Conservation (phyloP, 306 rosid species). For the Rosa rugosa region DNA sequence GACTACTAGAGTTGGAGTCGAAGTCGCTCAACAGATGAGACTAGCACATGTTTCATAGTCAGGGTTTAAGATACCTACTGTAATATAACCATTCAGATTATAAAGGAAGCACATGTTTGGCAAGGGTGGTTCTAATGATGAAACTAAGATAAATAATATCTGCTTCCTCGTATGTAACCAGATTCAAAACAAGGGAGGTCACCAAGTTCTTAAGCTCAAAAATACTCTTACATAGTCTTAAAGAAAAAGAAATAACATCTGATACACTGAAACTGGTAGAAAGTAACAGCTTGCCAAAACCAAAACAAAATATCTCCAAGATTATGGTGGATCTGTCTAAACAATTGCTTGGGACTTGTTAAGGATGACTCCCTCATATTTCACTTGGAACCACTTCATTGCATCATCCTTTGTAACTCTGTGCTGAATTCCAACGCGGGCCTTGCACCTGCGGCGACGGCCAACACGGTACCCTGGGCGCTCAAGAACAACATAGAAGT, state of each 20-base stretch:
- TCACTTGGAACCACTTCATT: constrained; percentile 72
- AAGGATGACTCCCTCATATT: constrained; percentile 64
- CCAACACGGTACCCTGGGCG: constrained; percentile 64
- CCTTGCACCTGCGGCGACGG: constrained; percentile 55
- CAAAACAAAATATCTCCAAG: constrained; percentile 10
- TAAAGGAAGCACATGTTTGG: too few species aligned
- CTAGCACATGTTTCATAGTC: too few species aligned
- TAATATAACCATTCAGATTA: background rate
- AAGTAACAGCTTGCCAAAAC: constrained; percentile 17
- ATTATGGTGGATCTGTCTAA: constrained; percentile 12
- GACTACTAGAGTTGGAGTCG: too few species aligned
- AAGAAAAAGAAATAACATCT: background rate
- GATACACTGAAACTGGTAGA: background rate
- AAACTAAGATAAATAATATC: background rate
- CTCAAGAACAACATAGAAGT: constrained; percentile 52
- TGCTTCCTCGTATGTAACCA: background rate
- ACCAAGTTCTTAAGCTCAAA: background rate
- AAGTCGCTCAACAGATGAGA: too few species aligned
- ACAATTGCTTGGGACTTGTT: constrained; percentile 47
- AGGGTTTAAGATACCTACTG: too few species aligned
- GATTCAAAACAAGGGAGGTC: background rate
- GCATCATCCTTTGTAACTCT: constrained; percentile 61
- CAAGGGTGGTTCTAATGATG: background rate
- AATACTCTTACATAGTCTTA: constrained; percentile 3
- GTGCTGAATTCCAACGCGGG: constrained; percentile 58